Percentiles rank a stretch among this genome's conserved stretches.
These are phyloP conservation scores for Micromonas pusilla DNA, from an alignment of 139 green algal species.

Conservation along the genomic window DNA sequence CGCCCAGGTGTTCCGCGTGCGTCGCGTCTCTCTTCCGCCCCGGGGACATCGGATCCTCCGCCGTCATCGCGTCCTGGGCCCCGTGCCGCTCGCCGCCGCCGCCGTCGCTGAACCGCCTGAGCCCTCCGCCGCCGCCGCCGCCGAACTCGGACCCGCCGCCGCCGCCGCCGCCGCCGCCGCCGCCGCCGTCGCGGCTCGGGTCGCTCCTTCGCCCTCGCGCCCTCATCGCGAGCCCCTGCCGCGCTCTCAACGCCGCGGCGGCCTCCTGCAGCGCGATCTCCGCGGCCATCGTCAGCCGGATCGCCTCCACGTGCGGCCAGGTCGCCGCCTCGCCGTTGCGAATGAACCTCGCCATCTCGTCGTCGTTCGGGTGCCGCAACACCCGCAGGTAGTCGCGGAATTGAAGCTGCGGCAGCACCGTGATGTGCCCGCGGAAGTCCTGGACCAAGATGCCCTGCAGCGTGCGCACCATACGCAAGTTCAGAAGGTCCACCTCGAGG, in stretches of 20 bases:
- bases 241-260: background rate
- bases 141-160: no score
- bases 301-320: conserved; percentile 21
- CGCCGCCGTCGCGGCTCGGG: background rate
- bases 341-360: conserved; percentile 23
- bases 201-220: background rate
- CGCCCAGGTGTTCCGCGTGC: background rate
- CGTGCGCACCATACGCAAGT: conserved; percentile 14
- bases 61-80: no score
- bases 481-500: conserved; percentile 16
- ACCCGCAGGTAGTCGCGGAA: conserved; percentile 11
- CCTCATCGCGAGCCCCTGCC: background rate
- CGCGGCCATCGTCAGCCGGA: conserved; percentile 1
- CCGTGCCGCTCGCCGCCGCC: no score
- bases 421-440: conserved; percentile 26
- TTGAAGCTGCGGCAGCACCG: background rate
- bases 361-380: background rate
- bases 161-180: no score
- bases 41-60: no score
- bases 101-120: no score
- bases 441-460: conserved; percentile 22
- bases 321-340: background rate
- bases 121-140: no score
- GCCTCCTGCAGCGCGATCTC: background rate
- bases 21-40: background rate